These are phyloP conservation scores for Usnea hakonensis DNA, from an alignment of 495 filamentous ascomycete species.

Conservation along the genomic window DNA sequence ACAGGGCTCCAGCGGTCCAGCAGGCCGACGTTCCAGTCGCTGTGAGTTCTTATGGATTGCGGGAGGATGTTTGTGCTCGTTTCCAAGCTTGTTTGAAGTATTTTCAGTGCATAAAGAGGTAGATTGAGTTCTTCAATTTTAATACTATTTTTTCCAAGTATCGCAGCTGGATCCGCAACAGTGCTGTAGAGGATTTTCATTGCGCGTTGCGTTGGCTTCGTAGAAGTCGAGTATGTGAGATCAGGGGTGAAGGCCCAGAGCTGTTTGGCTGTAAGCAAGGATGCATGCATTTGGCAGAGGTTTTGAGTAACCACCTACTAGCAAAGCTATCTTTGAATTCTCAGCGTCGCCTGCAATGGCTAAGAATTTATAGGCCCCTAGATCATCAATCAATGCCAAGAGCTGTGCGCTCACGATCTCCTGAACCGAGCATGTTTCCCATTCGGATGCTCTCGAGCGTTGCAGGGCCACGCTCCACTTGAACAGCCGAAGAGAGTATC, in stretches of 20 bases:
- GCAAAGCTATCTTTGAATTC: constrained; percentile 30
- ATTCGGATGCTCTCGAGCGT: constrained; percentile 17
- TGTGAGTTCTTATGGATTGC: constrained; percentile 45
- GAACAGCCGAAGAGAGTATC: constrained; percentile 40
- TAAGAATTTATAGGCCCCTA: constrained; percentile 43
- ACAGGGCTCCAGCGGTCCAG: constrained; percentile 37
- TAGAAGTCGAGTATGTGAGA: constrained; percentile 53
- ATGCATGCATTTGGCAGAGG: constrained; percentile 1
- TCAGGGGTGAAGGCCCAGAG: constrained; percentile 67
- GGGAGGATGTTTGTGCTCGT: constrained; percentile 51
- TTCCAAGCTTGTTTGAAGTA: constrained; percentile 37
- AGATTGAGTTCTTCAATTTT: constrained; percentile 60
- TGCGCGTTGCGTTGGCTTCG: constrained; percentile 39
- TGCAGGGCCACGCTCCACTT: constrained; percentile 41
- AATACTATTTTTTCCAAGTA: constrained; percentile 47
- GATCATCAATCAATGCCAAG: constrained; percentile 41
- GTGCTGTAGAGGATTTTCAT: constrained; percentile 60
- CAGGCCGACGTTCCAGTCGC: constrained; percentile 61
- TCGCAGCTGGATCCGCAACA: constrained; percentile 42
- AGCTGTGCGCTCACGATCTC: constrained; percentile 46
- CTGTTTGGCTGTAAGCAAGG: constrained; percentile 20
- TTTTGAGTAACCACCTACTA: constrained; percentile 32
- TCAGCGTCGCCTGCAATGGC: constrained; percentile 30
- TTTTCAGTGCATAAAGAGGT: constrained; percentile 40
- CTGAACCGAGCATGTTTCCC: constrained; percentile 41